A percentile compares a stretch with the other conserved stretches of the same genome.
Conservation (phyloP, 768 basidiomycete genomes). For the Xanthoconium stramineum region DNA sequence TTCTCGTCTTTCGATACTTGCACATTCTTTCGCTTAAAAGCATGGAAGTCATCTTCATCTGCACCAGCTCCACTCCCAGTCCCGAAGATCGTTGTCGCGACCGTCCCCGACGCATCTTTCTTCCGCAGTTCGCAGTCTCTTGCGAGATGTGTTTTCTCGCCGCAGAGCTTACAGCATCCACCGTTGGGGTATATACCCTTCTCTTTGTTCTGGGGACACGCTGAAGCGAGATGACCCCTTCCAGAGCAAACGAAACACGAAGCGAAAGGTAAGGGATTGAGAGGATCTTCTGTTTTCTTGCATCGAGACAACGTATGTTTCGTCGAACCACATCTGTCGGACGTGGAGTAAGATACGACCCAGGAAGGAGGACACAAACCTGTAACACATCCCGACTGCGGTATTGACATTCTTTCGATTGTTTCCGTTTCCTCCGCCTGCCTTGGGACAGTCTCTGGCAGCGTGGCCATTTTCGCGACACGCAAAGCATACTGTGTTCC, state of each 20-base stretch:
- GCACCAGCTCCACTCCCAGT: conserved; percentile 60
- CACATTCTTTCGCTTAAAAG: conserved; percentile 59
- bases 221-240: conserved; percentile 81
- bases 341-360: background rate
- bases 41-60: conserved; percentile 95
- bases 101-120: conserved; percentile 42
- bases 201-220: conserved; percentile 75
- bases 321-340: conserved; percentile 71
- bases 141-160: conserved; percentile 80
- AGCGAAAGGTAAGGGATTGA: conserved; percentile 77
- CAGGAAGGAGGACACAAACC: conserved; percentile 42
- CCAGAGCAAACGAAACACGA: conserved; percentile 88
- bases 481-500: conserved; percentile 75
- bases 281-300: conserved; percentile 56
- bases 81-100: conserved; percentile 21
- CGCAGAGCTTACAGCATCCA: conserved; percentile 86
- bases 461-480: conserved; percentile 83
- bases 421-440: conserved; percentile 21
- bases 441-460: conserved; percentile 74
- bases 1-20: conserved; percentile 64
- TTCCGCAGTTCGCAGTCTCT: conserved; percentile 73
- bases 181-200: conserved; percentile 90
- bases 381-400: conserved; percentile 62
- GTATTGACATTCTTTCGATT: conserved; percentile 24
- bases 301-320: conserved; percentile 80